phyloP scores from a whole-genome alignment of 1,284 basidiomycete genomes.

The Ceratobasidium sp. region DNA sequence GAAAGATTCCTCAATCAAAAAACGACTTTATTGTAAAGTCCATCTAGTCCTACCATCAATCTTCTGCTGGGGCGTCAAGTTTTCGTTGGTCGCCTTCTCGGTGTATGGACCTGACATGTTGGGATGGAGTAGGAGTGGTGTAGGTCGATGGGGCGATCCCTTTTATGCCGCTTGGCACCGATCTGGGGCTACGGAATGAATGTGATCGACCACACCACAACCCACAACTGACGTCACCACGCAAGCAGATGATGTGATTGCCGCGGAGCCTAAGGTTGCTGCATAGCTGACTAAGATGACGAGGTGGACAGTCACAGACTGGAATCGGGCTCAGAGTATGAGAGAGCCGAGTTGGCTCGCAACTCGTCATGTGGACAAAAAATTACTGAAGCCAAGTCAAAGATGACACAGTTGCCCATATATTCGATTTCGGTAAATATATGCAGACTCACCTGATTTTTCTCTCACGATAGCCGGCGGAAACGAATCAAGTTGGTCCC shows the following conservation, averaged over 20 bases:
- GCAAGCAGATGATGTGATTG: slow-evolving; percentile 1
- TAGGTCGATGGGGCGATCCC: neutral
- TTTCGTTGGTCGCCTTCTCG: slow-evolving; percentile 62
- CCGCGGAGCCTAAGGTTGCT: neutral
- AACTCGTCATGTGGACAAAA: no score
- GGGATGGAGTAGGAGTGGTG: neutral
- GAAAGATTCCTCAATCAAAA: neutral
- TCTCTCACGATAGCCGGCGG: no score
- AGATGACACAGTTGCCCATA: no score
- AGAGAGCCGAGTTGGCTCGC: no score
- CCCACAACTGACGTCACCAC: slow-evolving; percentile 28
- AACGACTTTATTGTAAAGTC: neutral
- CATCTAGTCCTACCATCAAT: slow-evolving; percentile 59
- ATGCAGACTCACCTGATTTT: no score
- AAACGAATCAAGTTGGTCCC: no score
- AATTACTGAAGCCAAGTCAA: no score
- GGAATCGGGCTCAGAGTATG: neutral
- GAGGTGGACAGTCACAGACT: neutral
- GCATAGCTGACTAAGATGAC: slow-evolving; percentile 13
- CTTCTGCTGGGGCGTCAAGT: slow-evolving; percentile 66
- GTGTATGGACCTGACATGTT: slow-evolving; percentile 64
- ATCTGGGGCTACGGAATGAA: neutral
- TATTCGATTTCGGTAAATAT: no score
- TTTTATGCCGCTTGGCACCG: neutral
- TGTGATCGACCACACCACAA: slow-evolving; percentile 4